phyloP scores from a whole-genome alignment of 805 yeast species.

The Blastobotrys chiropterorum region DNA sequence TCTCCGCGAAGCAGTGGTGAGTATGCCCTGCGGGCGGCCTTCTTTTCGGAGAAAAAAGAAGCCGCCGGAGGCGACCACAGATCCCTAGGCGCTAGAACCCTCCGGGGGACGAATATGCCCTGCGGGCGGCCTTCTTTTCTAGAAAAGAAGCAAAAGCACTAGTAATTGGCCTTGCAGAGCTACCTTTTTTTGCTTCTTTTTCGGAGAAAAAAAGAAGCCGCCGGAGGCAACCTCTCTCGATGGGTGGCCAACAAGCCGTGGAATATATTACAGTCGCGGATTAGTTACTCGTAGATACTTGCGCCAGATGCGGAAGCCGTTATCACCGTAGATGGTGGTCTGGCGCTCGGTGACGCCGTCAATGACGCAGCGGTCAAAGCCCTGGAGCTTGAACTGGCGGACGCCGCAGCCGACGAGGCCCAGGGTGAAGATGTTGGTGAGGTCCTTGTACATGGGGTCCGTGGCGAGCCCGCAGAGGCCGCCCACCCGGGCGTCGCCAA shows the following conservation, averaged over 20 bases:
- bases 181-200: neutral
- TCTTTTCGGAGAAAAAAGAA: no score
- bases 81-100: no score
- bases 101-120: no score
- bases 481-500: conserved; percentile 35
- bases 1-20: no score
- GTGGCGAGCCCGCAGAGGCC: conserved; percentile 49
- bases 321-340: conserved; percentile 17
- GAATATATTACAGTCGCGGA: neutral
- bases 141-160: no score
- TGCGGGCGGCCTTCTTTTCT: no score
- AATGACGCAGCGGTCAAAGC: conserved; percentile 26
- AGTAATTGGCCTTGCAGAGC: no score
- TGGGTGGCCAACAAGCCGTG: neutral
- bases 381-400: conserved; percentile 37
- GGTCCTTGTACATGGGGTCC: conserved; percentile 43
- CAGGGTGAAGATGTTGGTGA: conserved; percentile 47
- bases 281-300: conserved; percentile 13
- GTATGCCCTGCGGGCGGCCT: no score
- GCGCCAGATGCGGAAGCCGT: conserved; percentile 25
- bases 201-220: no score
- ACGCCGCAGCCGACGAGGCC: conserved; percentile 55
- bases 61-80: no score
- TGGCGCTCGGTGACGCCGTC: conserved; percentile 22
- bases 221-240: no score